Percentiles rank a stretch among this genome's conserved stretches.
Conservation (phyloP, 352 stramenopile genomes). For the Phytopythium chamaehyphon region DNA sequence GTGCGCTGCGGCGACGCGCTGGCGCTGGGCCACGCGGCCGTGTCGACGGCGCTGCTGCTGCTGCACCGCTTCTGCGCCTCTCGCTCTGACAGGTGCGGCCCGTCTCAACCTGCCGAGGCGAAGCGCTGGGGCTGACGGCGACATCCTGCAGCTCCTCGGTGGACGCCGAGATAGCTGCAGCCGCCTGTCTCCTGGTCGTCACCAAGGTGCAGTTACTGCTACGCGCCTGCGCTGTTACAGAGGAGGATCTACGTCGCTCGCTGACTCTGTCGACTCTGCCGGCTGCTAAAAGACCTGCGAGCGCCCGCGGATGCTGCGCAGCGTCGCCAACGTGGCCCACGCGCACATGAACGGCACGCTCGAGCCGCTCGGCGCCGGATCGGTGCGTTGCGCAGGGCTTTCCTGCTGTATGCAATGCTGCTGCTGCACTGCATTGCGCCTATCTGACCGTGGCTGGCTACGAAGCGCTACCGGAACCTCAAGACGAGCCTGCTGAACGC, state of each 20-base stretch:
- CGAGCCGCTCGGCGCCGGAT: conserved; percentile 26
- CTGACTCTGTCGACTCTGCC: not conserved
- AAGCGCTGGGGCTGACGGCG: not conserved
- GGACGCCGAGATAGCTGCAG: conserved; percentile 6
- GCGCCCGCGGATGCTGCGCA: conserved; percentile 37
- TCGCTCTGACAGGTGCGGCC: not conserved
- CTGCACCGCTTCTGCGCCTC: not conserved
- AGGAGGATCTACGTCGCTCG: not conserved
- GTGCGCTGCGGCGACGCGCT: conserved; percentile 5
- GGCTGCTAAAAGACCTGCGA: conserved; percentile 29
- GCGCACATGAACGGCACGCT: conserved; percentile 20
- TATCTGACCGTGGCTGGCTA: conserved; percentile 5
- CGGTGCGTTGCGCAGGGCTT: conserved; percentile 18
- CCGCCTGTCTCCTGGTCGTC: conserved; percentile 11
- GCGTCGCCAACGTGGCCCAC: conserved; percentile 49
- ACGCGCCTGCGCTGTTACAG: too few species aligned
- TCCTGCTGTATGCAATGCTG: not conserved
- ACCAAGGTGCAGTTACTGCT: too few species aligned
- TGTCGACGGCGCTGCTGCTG: conserved; percentile 3
- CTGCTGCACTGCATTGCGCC: too few species aligned
- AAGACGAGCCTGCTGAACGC: conserved; percentile 48
- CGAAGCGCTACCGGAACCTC: conserved; percentile 32
- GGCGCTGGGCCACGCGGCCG: conserved; percentile 1
- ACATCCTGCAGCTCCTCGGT: not conserved
- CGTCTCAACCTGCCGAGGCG: too few species aligned